Percentiles rank a stretch among this genome's conserved stretches.
These are phyloP conservation scores for Achlya hypogyna DNA, from an alignment of 352 stramenopile species.

Conservation along the genomic window DNA sequence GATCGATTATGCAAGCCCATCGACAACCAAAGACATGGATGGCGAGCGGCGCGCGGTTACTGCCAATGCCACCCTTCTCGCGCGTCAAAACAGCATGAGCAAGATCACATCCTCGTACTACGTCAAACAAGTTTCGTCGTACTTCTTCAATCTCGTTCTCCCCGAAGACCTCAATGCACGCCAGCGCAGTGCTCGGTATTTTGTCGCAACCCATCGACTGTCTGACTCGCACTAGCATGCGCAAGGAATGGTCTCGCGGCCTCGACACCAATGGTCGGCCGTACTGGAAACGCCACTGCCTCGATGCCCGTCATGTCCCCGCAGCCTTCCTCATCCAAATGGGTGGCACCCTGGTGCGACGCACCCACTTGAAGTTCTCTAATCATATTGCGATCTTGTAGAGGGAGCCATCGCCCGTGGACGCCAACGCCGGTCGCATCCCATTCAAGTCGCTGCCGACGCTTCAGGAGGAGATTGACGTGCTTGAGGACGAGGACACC, in stretches of 20 bases:
- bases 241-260: slow-evolving; percentile 72
- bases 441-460: background rate
- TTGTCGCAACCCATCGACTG: background rate
- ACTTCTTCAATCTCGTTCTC: slow-evolving; percentile 14
- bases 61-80: background rate
- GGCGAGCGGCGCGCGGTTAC: background rate
- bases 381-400: background rate
- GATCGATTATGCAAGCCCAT: background rate
- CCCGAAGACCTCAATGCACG: slow-evolving; percentile 17
- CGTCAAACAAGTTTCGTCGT: background rate
- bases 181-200: slow-evolving; percentile 15
- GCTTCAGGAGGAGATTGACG: background rate
- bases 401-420: background rate
- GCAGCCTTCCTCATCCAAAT: background rate
- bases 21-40: background rate
- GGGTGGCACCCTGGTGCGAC: background rate
- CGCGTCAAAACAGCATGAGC: background rate
- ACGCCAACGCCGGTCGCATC: background rate
- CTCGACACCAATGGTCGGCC: slow-evolving; percentile 52
- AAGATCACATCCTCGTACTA: slow-evolving; percentile 13
- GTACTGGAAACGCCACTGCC: slow-evolving; percentile 44
- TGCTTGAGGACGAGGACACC: background rate
- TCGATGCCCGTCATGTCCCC: background rate
- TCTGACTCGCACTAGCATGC: slow-evolving; percentile 26
- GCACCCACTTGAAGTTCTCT: background rate